Evolutionary conservation across 495 filamentous ascomycete genomes (phyloP).

Genomic region (Penicillium coprophilum): DNA sequence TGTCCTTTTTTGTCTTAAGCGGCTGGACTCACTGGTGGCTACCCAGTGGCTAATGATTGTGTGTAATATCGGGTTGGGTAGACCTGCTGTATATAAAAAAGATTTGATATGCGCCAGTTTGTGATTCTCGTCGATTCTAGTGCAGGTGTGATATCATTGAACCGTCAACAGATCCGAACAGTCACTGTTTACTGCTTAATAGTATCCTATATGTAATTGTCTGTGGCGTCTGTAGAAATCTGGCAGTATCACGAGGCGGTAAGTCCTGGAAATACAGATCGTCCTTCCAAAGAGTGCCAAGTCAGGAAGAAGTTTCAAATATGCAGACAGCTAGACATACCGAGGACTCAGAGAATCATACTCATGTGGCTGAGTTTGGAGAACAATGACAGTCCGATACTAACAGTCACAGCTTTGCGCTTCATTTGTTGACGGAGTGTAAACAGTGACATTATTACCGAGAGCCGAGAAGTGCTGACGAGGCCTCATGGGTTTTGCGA

Average conservation of each 20-base stretch:
- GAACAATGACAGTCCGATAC: background rate
- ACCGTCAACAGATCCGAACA: background rate
- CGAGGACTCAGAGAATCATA: background rate
- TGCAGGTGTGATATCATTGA: background rate
- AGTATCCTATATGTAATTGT: background rate
- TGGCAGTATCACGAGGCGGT: background rate
- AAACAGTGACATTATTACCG: background rate
- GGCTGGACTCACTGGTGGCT: background rate
- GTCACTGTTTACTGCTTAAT: background rate
- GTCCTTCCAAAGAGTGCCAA: background rate
- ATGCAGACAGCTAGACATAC: background rate
- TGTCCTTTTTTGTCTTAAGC: background rate
- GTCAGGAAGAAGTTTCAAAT: background rate
- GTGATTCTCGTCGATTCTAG: background rate
- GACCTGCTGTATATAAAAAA: background rate
- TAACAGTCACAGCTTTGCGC: background rate
- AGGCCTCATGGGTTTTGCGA: constrained; percentile 3
- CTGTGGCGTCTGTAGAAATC: too few relatives aligned
- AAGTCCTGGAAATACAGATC: background rate
- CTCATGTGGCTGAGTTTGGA: background rate
- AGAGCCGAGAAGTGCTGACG: constrained; percentile 1
- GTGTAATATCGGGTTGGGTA: background rate
- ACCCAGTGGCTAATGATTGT: background rate
- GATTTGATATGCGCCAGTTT: background rate
- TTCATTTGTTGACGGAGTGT: background rate